phyloP scores from a whole-genome alignment of 2,329 filamentous ascomycete genomes.

The Stemphylium beticola region DNA sequence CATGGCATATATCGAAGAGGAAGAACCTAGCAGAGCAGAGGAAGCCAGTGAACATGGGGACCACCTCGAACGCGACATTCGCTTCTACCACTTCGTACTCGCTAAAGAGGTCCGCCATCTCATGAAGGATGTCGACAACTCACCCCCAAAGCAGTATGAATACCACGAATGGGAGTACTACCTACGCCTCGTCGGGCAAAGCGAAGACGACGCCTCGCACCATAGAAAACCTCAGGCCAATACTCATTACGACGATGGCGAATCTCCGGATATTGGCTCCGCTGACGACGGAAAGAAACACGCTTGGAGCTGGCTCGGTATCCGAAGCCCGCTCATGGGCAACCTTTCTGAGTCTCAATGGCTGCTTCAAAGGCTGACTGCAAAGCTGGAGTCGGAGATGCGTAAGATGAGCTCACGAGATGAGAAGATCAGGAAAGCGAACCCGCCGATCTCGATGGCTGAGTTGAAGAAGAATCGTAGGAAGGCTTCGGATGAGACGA shows the following conservation, averaged over 20 bases:
- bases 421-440: slow-evolving; percentile 21
- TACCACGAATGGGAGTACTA: slow-evolving; percentile 51
- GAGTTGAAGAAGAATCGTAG: slow-evolving; percentile 21
- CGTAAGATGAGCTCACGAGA: slow-evolving; percentile 34
- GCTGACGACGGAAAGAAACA: slow-evolving; percentile 52
- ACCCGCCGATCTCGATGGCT: slow-evolving; percentile 45
- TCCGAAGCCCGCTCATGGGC: slow-evolving; percentile 72
- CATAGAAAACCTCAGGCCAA: slow-evolving; percentile 43
- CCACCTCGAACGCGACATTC: slow-evolving; percentile 54
- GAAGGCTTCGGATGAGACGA: slow-evolving; percentile 4
- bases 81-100: slow-evolving; percentile 59
- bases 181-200: slow-evolving; percentile 46
- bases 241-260: slow-evolving; percentile 23
- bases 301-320: slow-evolving; percentile 79
- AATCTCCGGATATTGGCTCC: slow-evolving; percentile 39
- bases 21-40: slow-evolving; percentile 52
- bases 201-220: slow-evolving; percentile 48
- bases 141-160: slow-evolving; percentile 49
- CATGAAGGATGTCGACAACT: slow-evolving; percentile 50
- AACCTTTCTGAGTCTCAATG: slow-evolving; percentile 73
- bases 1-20: slow-evolving; percentile 48
- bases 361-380: slow-evolving; percentile 70
- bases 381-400: slow-evolving; percentile 57
- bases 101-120: slow-evolving; percentile 53
- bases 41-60: slow-evolving; percentile 53